Base-by-base conservation (phyloP, 257 asterid species). In the Solanum rostratum region DNA sequence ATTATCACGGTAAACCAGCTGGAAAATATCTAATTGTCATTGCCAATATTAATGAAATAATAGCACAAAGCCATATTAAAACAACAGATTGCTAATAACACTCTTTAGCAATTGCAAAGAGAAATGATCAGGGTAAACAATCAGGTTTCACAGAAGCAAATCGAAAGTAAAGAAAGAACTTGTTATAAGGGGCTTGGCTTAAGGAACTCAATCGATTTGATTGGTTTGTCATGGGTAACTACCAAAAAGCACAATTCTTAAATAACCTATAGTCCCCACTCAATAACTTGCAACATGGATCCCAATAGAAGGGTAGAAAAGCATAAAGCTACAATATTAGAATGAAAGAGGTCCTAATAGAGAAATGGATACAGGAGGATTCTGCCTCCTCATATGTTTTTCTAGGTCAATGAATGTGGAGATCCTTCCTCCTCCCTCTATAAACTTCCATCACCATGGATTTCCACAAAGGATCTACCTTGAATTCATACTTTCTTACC, bases 1-100 rank as follows among this genome's bases (percentile, higher is more conserved):
- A 86, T 49, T 65, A 74, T 86, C 49, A 82, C 29, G 80, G 62
- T 85, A 27, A 85, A 88, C 62, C 50, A 83, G 87, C 54, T 18
- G 55, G 13, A 30, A 73, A 71, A 73, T 69, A 69, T 69, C 52
- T 69, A 37, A 10, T 18, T 69, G 24, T 69, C 50, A 69, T 69
- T 18, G 52, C 29, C 16, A 7, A 68, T 37, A 68, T 14, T 37
- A 27, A 78, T 50, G 18, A n/a, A 37, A 50, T 50, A 78, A 29
- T 50, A 52, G 63, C 24, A 78, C 50, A 71, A 45, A 24, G 37
- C 46, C 24, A 18, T 10, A 78, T 27, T 78, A 49, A 16, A 18
- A 78, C 82, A 50, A 78, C 63, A 16, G 63, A 19, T 29, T 76
- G 24, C 59, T 14, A 46, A 50, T 73, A 24, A 46, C 22, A 69